Evolutionary conservation across 768 basidiomycete genomes (phyloP), one percentile per base, ranked within the genome.

Genomic region (Calocybe gangraenosa): DNA sequence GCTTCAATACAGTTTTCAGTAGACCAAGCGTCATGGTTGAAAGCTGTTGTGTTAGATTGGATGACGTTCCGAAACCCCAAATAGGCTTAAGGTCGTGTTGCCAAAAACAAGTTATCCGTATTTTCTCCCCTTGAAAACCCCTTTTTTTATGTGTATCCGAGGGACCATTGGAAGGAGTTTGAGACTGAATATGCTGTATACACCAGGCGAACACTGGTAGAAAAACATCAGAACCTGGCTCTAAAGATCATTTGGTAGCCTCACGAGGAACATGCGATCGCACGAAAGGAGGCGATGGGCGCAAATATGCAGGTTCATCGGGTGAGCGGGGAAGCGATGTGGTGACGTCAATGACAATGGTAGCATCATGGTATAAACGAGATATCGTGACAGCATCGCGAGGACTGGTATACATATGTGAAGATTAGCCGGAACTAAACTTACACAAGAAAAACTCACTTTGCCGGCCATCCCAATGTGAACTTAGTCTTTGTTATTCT

Each of bases 321-420:
- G 76, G 66, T 33, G 92, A 93, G 37, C 92, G 84, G 49, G 94
- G 93, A 18, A 97, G 73, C n/a, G 92, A 94, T 7, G 92, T 94
- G 2, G 93, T 84, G 48, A 97, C 82, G 64, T 93, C 87, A 66
- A 97, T 82, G 42, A 95, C 71, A 13, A 90, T 92, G 2, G 82
- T 76, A 21, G 84, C 62, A 61, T 96, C 91, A 51, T 82, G 76
- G 57, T 88, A 83, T 30, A 89, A 81, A 48, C 89, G 81, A 36
- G 92, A 89, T 55, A 99, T 94, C 13, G 92, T 95, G 34, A 99
- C 86, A 11, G 92, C 83, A 58, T 99, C 95, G 54, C 95, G 75
- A 3, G 95, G 95, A 59, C 91, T 95, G 48, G 20, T 42, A 37
- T n/a, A n/a, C n/a, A n/a, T n/a, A n/a, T n/a, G 37, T n/a, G 11